Base-by-base conservation (phyloP, 495 filamentous ascomycete genomes). In the Eremomyces bilateralis region DNA sequence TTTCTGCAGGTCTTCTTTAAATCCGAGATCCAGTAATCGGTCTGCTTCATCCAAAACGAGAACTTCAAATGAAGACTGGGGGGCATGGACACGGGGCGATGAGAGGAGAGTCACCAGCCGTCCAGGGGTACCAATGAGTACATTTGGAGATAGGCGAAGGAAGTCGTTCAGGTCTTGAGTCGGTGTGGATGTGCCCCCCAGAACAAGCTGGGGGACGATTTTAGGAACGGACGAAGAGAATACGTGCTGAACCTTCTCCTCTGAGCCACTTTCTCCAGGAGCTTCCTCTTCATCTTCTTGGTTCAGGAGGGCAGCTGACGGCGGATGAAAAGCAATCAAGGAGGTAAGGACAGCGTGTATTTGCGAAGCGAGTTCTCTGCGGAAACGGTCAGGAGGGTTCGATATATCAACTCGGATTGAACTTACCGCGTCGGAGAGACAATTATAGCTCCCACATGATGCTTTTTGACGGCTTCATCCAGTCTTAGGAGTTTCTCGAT, bases 21-120 rank as follows among this genome's bases (percentile, higher is more conserved):
- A 95, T 5, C 90, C 90, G n/a, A 94, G 61, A 53, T 97, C 90
- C 4, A 97, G 59, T 17, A 97, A 57, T 35, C 90, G 60, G 49
- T 97, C 88, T 28, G 88, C 88, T 55, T 97, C 88, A 47, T 97
- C 88, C 34, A 97, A 62, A 31, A 97, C 76, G 10, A 97, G 64
- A 38, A 78, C 70, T 46, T 94, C 82, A 44, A 92, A 93, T 0
- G 76, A 77, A 19, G 82, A 83, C 34, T 81, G 72, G 0, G 85
- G 73, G 40, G 76, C 80, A 48, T 90, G 78, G 3, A 95, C 84
- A 52, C 91, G 78, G 4, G 71, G 78, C n/a, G 81, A 90, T 3
- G 77, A 76, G 13, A 97, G 68, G 3, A 95, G 61, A 41, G 94
- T 88, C 1, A 85, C 60, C 2, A 97, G 64, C 24, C 88, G 72